phyloP scores from a whole-genome alignment of 73 alveolate species.

The Paramecium bursaria region DNA sequence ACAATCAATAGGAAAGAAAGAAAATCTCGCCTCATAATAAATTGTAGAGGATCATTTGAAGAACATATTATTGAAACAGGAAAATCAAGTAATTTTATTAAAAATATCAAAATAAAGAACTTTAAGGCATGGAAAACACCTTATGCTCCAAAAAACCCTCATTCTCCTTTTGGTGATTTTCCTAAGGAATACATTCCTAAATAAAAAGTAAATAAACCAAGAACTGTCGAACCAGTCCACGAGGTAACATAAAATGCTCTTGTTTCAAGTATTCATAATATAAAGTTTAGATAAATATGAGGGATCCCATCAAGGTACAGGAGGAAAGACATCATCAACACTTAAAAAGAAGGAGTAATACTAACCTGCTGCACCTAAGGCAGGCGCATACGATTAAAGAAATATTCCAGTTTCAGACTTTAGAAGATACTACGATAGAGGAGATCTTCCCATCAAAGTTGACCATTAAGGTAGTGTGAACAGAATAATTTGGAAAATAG shows the following conservation, averaged over 20 bases:
- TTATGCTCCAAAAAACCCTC: constrained; percentile 77
- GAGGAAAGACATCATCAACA: constrained; percentile 93
- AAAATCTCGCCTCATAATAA: constrained; percentile 65
- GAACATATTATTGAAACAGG: constrained; percentile 55
- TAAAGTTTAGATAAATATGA: constrained; percentile 75
- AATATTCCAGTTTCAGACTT: constrained; percentile 90
- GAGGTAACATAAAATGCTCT: constrained; percentile 63
- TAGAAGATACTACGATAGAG: constrained; percentile 97
- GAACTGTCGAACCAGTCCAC: constrained; percentile 59
- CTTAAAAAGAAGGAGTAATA: constrained; percentile 83
- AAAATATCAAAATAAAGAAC: background rate
- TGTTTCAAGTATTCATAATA: constrained; percentile 45
- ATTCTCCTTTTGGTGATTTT: constrained; percentile 99
- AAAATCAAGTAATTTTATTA: constrained; percentile 26
- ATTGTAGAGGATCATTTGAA: constrained; percentile 72
- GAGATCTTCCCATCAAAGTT: constrained; percentile 96
- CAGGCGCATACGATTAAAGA: constrained; percentile 93
- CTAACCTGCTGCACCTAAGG: constrained; percentile 87
- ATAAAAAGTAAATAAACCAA: constrained; percentile 58
- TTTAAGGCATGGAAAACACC: constrained; percentile 74
- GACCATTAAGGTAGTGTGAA: constrained; percentile 95
- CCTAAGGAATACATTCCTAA: constrained; percentile 89
- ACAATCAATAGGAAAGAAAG: constrained; percentile 65
- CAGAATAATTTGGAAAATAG: constrained; percentile 97
- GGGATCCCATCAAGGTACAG: constrained; percentile 82